Base-by-base conservation (phyloP, 805 yeast genomes). In the Myxozyma geophila region DNA sequence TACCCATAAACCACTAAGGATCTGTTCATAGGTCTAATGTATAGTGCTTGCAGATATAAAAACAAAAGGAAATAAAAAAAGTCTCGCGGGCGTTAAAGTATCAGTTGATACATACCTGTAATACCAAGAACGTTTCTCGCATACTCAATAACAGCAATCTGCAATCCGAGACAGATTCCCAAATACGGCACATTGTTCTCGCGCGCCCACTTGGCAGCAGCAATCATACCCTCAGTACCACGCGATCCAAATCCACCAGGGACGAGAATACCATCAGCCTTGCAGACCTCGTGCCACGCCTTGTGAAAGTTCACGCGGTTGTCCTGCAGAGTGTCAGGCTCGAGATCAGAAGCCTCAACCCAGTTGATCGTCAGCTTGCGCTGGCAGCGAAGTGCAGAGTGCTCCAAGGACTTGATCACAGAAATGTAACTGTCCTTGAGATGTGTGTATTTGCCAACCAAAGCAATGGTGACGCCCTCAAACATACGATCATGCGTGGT, bases 231-330 rank as follows among this genome's bases (percentile, higher is more conserved):
- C 79, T 95, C 98, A 64, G 91, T 90, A 79, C 99, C 99, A 78
- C 99, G 88, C 55, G 85, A 79, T 64, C 99, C 99, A 74, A 95
- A 95, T 1, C 99, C 99, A 75, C 99, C 99, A 46, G 99, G 99
- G 62, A 95, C 97, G 64, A 95, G 83, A 68, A 95, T 89, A 77
- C 99, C 98, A 77, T 95, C 97, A 33, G 98, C 97, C 72, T 88
- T 86, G 76, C 96, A 90, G 69, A 95, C 87, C 70, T 83, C 80
- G 73, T 91, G 93, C 99, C 99, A 95, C 58, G 98, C 97, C 77
- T 89, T 88, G 78, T 93, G 97, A 81, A 89, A 92, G 72, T 85
- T 84, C 61, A 87, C 85, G 78, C 91, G 89, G 75, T 86, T 87
- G 50, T 87, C 79, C 39, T 53, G 60, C 19, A 52, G 50, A 33